Conservation (phyloP, 805 yeast genomes). For the Starmerella tilneyi region DNA sequence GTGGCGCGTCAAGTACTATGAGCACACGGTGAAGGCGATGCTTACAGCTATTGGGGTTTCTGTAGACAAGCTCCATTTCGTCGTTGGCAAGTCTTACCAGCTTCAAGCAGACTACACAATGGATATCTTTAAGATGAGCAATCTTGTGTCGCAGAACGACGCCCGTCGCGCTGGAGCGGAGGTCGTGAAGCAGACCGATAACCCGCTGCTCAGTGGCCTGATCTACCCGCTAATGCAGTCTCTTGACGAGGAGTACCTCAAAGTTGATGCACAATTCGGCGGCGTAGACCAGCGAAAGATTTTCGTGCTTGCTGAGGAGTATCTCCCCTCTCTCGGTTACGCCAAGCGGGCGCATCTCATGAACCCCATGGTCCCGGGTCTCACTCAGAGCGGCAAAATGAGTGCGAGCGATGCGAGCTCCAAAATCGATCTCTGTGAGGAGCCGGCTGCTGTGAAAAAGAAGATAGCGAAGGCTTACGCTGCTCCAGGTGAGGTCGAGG, state of each 20-base stretch:
- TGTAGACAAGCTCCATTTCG: slow-evolving; percentile 74
- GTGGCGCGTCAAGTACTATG: slow-evolving; percentile 85
- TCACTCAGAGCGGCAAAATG: slow-evolving; percentile 94
- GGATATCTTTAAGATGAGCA: slow-evolving; percentile 80
- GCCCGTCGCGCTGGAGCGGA: slow-evolving; percentile 99
- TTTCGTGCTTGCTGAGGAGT: slow-evolving; percentile 93
- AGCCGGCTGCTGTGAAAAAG: slow-evolving; percentile 77
- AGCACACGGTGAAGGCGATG: slow-evolving; percentile 69
- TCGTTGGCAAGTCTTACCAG: slow-evolving; percentile 86
- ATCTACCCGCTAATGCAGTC: slow-evolving; percentile 99
- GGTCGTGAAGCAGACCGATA: slow-evolving; percentile 93
- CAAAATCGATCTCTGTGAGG: slow-evolving; percentile 85
- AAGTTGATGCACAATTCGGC: slow-evolving; percentile 90
- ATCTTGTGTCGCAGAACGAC: slow-evolving; percentile 82
- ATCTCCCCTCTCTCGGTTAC: slow-evolving; percentile 76
- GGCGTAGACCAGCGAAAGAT: slow-evolving; percentile 99
- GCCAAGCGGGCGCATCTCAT: slow-evolving; percentile 95
- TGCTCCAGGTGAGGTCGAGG: slow-evolving; percentile 87
- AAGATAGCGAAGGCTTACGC: slow-evolving; percentile 88
- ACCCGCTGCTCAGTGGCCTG: slow-evolving; percentile 85
- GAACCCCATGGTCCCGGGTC: slow-evolving; percentile 99
- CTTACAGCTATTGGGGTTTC: slow-evolving; percentile 82
- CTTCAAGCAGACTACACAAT: slow-evolving; percentile 63
- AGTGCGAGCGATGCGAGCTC: slow-evolving; percentile 98
- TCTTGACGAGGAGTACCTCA: slow-evolving; percentile 82